Base-by-base conservation (phyloP, 2,329 filamentous ascomycete genomes). In the Sclerotinia trifoliorum region DNA sequence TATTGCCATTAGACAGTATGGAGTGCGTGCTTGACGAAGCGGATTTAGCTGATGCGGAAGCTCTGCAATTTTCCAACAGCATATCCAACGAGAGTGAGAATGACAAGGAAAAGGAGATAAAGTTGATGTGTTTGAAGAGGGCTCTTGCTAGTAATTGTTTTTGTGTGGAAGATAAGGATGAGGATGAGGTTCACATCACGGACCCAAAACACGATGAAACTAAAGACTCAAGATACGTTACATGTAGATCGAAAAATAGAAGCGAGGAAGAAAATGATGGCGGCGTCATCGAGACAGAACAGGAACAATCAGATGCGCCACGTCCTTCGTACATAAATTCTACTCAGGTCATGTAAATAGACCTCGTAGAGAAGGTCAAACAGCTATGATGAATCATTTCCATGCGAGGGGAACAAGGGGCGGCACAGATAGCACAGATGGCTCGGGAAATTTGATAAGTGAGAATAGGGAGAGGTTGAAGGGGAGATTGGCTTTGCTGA, bases 341-440 rank as follows among this genome's bases (percentile, higher is more conserved):
- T n/a, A 44, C 62, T 42, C 32, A 4, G 60, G n/a, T 21, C n/a
- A 51, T 13, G 46, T 24, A 42, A 51, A 13, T 10, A 63, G 17
- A 63, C 0, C n/a, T 26, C 44, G 29, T 49, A 35, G 35, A 2
- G 21, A 17, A 11, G 60, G 29, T 13, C 29, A 51, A 21, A 65
- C 51, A 3, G 63, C 51, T 48, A 26, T 46, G 42, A 15, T 24
- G 3, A 66, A 49, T 39, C 64, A 66, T 60, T 66, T 57, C 17
- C 64, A 66, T 21, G 64, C 64, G 21, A 49, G 64, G 19, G 19
- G 29, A 4, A 13, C 21, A 35, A 49, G 44, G 11, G 44, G 17
- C 13, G 29, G 35, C 6, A n/a, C 35, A 10, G 15, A 44, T 44
- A 65, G 62, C 44, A 29, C 49, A n/a, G 62, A 65, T 58, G 21